Base-by-base conservation (phyloP, 441 rosid species). In the Aleurites moluccanus region DNA sequence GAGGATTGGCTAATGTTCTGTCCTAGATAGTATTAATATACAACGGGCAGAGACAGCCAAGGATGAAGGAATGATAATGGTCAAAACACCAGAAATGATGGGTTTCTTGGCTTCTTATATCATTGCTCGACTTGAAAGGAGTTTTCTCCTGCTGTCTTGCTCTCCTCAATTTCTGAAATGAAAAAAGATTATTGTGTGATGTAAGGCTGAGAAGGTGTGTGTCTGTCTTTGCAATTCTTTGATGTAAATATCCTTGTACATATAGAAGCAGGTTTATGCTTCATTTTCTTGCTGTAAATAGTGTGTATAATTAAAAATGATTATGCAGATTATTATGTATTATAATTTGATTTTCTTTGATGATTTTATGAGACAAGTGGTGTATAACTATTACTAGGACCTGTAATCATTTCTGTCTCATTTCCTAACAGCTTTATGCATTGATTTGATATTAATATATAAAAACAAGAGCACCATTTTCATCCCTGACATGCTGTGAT, bases 171-270 rank as follows among this genome's bases (percentile, higher is more conserved):
- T 25, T 28, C 47, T 61, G 14, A 7, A n/a, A 16, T 40, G 25
- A 10, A 62, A 20, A n/a, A 38, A 27, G 66, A 67, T 50, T 60
- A 21, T 38, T 35, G 49, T 73, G 75, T 33, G 30, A 35, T 73
- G 50, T 35, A 49, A 45, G 25, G 40, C 10, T 14, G 2, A 63
- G 67, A 28, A 20, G 5, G 38, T 20, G 38, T 20, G 60, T 56
- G 75, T 10, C 38, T 60, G 78, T 71, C 63, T 66, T 63, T 77
- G 44, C 64, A 60, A 81, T 81, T 81, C 85, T 80, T 85, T 83
- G 44, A 23, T 86, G 89, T 85, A 79, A 61, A 83, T 82, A 79
- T 7, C 50, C 10, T 80, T 79, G 80, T 78, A 77, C 74, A 69
- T 71, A 53, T 16, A 15, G 77, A 77, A 70, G 57, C 75, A 49